These are phyloP conservation scores for Lodderomyces beijingensis DNA, from an alignment of 1,139 yeast species.

Conservation along the genomic window DNA sequence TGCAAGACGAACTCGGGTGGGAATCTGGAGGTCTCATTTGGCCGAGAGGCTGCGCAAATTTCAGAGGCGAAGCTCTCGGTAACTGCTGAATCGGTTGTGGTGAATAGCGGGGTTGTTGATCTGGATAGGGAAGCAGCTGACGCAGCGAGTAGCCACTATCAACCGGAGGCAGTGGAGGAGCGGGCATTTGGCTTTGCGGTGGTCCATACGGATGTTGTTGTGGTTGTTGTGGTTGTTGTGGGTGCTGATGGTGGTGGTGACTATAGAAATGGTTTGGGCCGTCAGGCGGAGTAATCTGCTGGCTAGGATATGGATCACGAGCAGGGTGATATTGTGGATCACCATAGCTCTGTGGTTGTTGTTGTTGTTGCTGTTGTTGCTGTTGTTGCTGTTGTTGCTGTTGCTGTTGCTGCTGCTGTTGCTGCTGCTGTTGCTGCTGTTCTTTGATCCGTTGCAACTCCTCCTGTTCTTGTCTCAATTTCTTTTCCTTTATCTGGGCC, in stretches of 20 bases:
- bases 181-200: too few species aligned
- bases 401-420: conserved; percentile 2
- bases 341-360: conserved; percentile 1
- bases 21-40: too few species aligned
- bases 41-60: too few species aligned
- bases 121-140: too few species aligned
- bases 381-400: conserved; percentile 5
- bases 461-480: conserved; percentile 4
- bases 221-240: conserved; percentile 1
- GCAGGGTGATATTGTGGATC: too few species aligned
- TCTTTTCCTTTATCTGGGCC: conserved; percentile 13
- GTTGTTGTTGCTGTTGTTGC: conserved; percentile 5
- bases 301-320: conserved; percentile 1
- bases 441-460: conserved; percentile 1
- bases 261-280: conserved; percentile 2
- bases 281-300: conserved; percentile 5
- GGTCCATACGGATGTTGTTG: too few species aligned
- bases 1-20: too few species aligned
- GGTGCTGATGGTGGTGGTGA: conserved; percentile 8
- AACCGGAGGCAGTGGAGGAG: too few species aligned
- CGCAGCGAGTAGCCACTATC: too few species aligned
- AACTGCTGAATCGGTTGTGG: too few species aligned
- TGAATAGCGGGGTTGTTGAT: too few species aligned
- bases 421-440: conserved; percentile 4
- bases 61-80: too few species aligned